phyloP scores from a whole-genome alignment of 2,329 filamentous ascomycete species.

The Onygena corvina region DNA sequence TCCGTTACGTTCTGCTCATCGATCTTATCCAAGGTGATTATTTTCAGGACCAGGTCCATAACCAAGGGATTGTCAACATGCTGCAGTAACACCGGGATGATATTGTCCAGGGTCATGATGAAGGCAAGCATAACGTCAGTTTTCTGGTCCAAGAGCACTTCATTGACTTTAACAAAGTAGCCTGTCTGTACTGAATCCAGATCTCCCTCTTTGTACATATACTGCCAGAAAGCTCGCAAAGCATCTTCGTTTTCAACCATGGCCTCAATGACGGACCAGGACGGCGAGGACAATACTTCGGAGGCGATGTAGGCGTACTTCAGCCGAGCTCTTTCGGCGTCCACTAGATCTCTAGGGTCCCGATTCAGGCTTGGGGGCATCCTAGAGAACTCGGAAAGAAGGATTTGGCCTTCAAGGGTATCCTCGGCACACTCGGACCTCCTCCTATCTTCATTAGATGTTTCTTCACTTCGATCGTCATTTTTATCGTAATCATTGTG shows the following conservation, averaged over 20 bases:
- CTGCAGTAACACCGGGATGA: conserved; percentile 72
- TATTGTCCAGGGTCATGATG: conserved; percentile 69
- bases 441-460: conserved; percentile 20
- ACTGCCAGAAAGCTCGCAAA: conserved; percentile 79
- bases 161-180: conserved; percentile 98
- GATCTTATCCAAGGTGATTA: conserved; percentile 87
- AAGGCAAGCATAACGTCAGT: conserved; percentile 93
- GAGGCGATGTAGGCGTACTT: conserved; percentile 89
- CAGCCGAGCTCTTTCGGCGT: conserved; percentile 78
- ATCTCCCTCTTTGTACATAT: conserved; percentile 69
- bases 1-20: conserved; percentile 91
- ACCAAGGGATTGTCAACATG: conserved; percentile 97
- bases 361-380: conserved; percentile 17
- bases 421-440: conserved; percentile 29
- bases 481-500: conserved; percentile 33
- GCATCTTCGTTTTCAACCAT: conserved; percentile 72
- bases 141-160: conserved; percentile 94
- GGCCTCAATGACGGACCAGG: conserved; percentile 91
- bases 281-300: conserved; percentile 87
- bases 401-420: conserved; percentile 26
- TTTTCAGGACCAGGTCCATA: conserved; percentile 93
- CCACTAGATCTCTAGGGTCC: conserved; percentile 45
- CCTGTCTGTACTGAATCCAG: conserved; percentile 88
- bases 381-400: conserved; percentile 39
- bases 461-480: conserved; percentile 23